Percentiles rank a stretch among this genome's conserved stretches.
Conservation (phyloP, 495 filamentous ascomycete species). For the Pseudevernia furfuracea region DNA sequence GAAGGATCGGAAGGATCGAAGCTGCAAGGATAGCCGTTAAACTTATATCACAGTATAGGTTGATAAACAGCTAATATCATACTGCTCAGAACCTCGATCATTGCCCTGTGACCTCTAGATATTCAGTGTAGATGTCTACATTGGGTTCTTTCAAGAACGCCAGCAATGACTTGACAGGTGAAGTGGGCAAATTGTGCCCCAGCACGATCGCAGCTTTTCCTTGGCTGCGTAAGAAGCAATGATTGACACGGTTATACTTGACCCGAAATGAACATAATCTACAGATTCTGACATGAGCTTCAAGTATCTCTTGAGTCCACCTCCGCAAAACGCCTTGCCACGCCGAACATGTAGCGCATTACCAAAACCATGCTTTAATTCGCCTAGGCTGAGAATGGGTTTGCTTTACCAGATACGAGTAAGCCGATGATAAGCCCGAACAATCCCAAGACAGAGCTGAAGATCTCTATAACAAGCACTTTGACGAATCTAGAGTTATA, state of each 20-base stretch:
- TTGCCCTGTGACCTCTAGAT: not conserved
- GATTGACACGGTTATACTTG: not conserved
- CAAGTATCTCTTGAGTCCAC: not conserved
- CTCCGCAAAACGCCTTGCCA: not conserved
- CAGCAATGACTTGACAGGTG: not conserved
- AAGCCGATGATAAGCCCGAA: conserved; percentile 95
- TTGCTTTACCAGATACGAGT: conserved; percentile 72
- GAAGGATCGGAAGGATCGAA: not conserved
- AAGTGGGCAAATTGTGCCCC: not conserved
- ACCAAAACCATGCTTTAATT: not conserved
- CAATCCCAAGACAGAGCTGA: conserved; percentile 95
- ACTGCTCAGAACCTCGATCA: not conserved
- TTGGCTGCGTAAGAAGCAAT: not conserved
- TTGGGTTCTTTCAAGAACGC: not conserved
- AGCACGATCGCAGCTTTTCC: not conserved
- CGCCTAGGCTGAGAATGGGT: conserved; percentile 48
- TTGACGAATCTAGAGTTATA: conserved; percentile 75
- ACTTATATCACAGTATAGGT: not conserved
- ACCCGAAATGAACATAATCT: not conserved
- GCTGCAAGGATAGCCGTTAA: not conserved
- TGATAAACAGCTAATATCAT: not conserved
- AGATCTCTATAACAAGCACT: conserved; percentile 98
- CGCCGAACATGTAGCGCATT: not conserved
- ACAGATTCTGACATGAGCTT: not conserved
- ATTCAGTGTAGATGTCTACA: not conserved